These are phyloP conservation scores for Ciborinia camelliae DNA, from an alignment of 2,329 filamentous ascomycete genomes.

Conservation along the genomic window DNA sequence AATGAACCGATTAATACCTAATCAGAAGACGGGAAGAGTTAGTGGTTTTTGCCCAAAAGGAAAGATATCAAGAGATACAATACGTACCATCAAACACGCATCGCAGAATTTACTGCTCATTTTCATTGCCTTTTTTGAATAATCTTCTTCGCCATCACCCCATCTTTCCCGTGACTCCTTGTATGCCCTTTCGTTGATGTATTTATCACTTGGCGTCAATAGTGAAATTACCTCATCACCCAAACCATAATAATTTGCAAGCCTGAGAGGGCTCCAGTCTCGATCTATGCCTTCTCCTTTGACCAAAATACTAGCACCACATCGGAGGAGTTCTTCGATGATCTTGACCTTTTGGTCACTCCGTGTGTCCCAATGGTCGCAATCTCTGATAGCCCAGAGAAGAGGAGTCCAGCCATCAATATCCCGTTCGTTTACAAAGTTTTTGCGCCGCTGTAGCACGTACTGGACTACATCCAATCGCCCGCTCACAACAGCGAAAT, in stretches of 20 bases:
- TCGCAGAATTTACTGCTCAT: neutral
- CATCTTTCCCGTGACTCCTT: no score
- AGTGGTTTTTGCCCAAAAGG: neutral
- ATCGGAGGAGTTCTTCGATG: neutral
- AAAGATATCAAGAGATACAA: neutral
- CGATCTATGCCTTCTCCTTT: neutral
- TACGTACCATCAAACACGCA: neutral
- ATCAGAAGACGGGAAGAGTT: neutral
- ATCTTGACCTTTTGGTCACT: neutral
- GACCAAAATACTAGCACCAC: neutral
- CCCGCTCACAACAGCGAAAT: conserved; percentile 34
- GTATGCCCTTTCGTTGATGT: neutral
- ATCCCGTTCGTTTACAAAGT: conserved; percentile 36
- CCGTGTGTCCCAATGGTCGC: neutral
- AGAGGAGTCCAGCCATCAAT: conserved; percentile 40
- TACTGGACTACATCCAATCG: conserved; percentile 32
- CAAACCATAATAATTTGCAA: neutral
- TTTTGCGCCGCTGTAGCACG: conserved; percentile 34
- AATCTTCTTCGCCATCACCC: no score
- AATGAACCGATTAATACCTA: neutral
- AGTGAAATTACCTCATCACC: neutral
- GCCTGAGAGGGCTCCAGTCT: neutral
- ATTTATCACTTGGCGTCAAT: neutral
- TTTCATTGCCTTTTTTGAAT: no score
- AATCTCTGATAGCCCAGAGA: conserved; percentile 36